Percentiles rank a stretch among this genome's conserved stretches.
These are phyloP conservation scores for Lasiodiplodia citricola DNA, from an alignment of 2,329 filamentous ascomycete genomes.

Conservation along the genomic window DNA sequence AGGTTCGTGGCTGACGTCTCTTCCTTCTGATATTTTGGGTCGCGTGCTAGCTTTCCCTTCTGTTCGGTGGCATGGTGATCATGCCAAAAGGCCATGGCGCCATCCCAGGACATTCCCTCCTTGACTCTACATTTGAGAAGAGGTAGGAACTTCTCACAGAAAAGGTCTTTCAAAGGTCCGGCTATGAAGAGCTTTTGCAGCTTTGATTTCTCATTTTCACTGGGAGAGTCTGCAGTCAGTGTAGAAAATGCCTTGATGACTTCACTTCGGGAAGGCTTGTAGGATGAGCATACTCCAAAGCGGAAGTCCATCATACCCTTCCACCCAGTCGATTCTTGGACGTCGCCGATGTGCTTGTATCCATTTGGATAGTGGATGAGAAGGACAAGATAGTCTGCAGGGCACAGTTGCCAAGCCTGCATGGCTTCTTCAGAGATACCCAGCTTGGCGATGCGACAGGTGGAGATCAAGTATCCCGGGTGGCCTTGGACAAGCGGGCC, in stretches of 20 bases:
- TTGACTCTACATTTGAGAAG: slow-evolving; percentile 65
- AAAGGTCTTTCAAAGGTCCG: slow-evolving; percentile 69
- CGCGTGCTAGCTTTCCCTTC: slow-evolving; percentile 30
- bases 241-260: slow-evolving; percentile 59
- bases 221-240: slow-evolving; percentile 22
- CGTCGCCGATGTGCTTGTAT: slow-evolving; percentile 65
- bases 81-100: slow-evolving; percentile 61
- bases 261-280: slow-evolving; percentile 70
- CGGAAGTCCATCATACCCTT: slow-evolving; percentile 59
- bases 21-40: slow-evolving; percentile 19
- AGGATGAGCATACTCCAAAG: slow-evolving; percentile 71
- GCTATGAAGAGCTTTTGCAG: slow-evolving; percentile 72
- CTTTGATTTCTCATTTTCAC: neutral
- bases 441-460: slow-evolving; percentile 71
- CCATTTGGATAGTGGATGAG: slow-evolving; percentile 68
- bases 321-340: slow-evolving; percentile 28
- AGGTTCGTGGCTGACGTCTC: slow-evolving; percentile 37
- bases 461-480: slow-evolving; percentile 66
- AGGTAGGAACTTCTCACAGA: slow-evolving; percentile 68
- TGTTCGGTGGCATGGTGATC: slow-evolving; percentile 7
- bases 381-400: slow-evolving; percentile 73
- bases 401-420: slow-evolving; percentile 75
- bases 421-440: slow-evolving; percentile 75
- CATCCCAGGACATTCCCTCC: slow-evolving; percentile 66
- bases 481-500: slow-evolving; percentile 56